Evolutionary conservation across 495 filamentous ascomycete genomes (phyloP), one percentile per base, ranked within the genome.

Genomic region (Geopyxis carbonaria): DNA sequence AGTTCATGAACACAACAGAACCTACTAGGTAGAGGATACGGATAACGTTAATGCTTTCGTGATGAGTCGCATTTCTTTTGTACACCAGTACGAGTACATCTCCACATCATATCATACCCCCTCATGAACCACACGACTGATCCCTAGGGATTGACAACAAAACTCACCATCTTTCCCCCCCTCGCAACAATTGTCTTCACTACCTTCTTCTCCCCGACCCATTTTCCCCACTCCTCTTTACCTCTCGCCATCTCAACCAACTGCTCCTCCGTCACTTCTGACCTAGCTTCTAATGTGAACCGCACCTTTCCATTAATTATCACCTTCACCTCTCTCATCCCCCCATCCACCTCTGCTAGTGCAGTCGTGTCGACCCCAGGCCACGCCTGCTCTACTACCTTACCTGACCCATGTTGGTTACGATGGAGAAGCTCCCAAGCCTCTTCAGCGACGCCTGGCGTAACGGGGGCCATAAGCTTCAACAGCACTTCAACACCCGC

Each of bases 401-500:
- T 6, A 10, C 31, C 31, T 22, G 32, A 18, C 29, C 13, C 9
- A 8, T n/a, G 13, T 22, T n/a, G 19, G 11, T 16, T 32, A 5
- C 13, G 21, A 16, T 39, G 16, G 3, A 86, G 60, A 1, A 69
- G 43, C 42, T 72, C 64, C 81, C 82, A 89, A 47, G 72, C 78
- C 52, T 91, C 83, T 30, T 85, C 80, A 1, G 80, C 64, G 38
- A 86, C 68, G 0, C 76, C 78, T 0, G 83, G 82, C 0, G 79
- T 69, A 24, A 92, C 70, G 4, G 83, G 83, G 0, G 80, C 75
- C 45, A 84, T 59, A 58, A 92, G 70, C 11, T 69, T 68, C 22
- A 91, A 48, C 16, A 91, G 64, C 18, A 62, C 58, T 13, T 36
- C 37, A 1, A 44, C 38, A 15, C 49, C 35, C 58, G 66, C 32